Evolutionary conservation across 148 eudicot genomes (phyloP).

Genomic region (Simmondsia chinensis): DNA sequence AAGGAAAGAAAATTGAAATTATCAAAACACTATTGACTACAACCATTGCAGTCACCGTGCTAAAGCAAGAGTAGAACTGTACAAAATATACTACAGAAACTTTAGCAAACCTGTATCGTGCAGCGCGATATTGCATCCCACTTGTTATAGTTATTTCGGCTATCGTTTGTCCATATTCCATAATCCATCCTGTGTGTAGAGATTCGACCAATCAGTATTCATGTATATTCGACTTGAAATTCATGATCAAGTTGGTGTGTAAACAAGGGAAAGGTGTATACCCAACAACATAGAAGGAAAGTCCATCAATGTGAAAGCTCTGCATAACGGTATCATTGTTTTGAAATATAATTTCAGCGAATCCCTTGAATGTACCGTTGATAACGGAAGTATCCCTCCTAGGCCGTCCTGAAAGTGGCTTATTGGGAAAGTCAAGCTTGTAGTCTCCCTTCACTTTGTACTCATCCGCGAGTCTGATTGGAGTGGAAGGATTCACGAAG

Average conservation of each 20-base stretch:
- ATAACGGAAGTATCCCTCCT: slow-evolving; percentile 54
- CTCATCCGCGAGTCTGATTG: slow-evolving; percentile 74
- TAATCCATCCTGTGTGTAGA: slow-evolving; percentile 65
- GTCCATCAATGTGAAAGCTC: slow-evolving; percentile 86
- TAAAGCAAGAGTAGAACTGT: neutral
- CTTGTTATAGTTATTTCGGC: slow-evolving; percentile 55
- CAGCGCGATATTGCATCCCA: slow-evolving; percentile 92
- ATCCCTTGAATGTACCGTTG: slow-evolving; percentile 73
- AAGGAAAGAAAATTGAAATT: too few species aligned
- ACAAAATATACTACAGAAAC: neutral
- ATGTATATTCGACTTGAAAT: neutral
- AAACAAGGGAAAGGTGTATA: slow-evolving; percentile 16
- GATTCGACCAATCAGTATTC: neutral
- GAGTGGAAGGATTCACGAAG: slow-evolving; percentile 70
- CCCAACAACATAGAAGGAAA: slow-evolving; percentile 91
- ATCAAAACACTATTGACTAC: too few species aligned
- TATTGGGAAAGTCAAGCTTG: slow-evolving; percentile 68
- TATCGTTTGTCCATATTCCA: slow-evolving; percentile 81
- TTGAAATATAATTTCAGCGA: slow-evolving; percentile 70
- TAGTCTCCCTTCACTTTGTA: slow-evolving; percentile 57
- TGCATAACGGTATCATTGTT: slow-evolving; percentile 88
- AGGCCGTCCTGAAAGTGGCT: slow-evolving; percentile 44
- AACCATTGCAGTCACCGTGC: too few species aligned
- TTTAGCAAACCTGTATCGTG: slow-evolving; percentile 61
- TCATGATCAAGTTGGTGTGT: neutral